Evolutionary conservation across 176 grass and related monocot species (phyloP).

Genomic region (Puya raimondii): DNA sequence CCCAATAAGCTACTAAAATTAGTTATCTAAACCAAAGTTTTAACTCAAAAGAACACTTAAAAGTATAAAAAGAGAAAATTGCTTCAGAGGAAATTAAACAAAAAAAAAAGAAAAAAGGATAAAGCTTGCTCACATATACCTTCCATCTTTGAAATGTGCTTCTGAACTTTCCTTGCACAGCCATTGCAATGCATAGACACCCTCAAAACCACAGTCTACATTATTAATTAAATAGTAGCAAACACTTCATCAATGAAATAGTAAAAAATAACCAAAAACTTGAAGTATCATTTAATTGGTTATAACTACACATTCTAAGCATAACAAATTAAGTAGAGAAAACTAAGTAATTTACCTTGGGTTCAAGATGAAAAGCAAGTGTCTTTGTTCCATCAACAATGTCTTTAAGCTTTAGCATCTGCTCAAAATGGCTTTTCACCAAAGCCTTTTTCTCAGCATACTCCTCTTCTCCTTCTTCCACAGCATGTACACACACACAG

Average conservation of each 20-base stretch:
- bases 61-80: background rate
- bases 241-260: no score
- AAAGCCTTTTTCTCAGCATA: conserved; percentile 47
- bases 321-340: background rate
- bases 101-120: background rate
- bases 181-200: conserved; percentile 98
- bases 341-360: conserved; percentile 45
- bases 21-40: background rate
- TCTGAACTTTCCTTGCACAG: conserved; percentile 85
- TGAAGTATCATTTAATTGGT: background rate
- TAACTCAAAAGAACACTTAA: background rate
- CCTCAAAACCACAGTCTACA: conserved; percentile 85
- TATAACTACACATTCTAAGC: background rate
- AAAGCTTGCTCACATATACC: conserved; percentile 33
- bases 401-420: conserved; percentile 71
- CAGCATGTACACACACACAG: conserved; percentile 49
- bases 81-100: background rate
- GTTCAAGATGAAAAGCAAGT: conserved; percentile 87
- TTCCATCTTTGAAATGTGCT: conserved; percentile 98
- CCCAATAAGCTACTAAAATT: background rate
- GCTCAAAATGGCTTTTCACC: conserved; percentile 60
- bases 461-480: conserved; percentile 42
- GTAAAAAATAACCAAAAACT: background rate
- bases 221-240: background rate
- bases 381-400: conserved; percentile 53